Percentiles rank a stretch among this genome's conserved stretches.
phyloP scores from a whole-genome alignment of 2,329 filamentous ascomycete species.

The Aspergillus costaricaensis region DNA sequence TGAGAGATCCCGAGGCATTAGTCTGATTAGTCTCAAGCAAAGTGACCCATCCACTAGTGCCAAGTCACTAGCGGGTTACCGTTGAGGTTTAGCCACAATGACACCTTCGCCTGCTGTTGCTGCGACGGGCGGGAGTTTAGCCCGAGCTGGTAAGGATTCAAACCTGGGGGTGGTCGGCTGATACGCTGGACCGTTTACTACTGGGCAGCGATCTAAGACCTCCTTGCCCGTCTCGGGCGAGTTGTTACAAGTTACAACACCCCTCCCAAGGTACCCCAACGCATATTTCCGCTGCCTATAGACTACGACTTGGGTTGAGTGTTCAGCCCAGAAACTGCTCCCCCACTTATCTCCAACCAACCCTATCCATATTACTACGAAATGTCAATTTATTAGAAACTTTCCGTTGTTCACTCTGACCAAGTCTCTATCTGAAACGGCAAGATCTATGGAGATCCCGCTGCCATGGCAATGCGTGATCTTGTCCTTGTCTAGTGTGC shows the following conservation, averaged over 20 bases:
- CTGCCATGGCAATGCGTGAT: neutral
- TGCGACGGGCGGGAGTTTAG: slow-evolving; percentile 5
- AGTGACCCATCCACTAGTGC: neutral
- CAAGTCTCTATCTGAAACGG: neutral
- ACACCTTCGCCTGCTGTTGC: neutral
- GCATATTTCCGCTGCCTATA: neutral
- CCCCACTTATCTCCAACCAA: no score
- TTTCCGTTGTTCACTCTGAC: no score
- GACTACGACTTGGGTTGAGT: neutral
- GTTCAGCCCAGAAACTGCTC: no score
- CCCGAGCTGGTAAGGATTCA: slow-evolving; percentile 1
- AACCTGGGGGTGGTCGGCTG: neutral
- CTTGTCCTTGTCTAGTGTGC: no score
- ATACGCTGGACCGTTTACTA: neutral
- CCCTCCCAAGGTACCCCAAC: neutral
- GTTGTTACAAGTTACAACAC: no score
- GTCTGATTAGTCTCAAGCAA: neutral
- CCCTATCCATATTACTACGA: no score
- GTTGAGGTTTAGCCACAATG: neutral
- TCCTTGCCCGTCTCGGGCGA: no score
- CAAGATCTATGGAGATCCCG: neutral
- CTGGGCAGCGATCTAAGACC: no score
- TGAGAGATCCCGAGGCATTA: neutral
- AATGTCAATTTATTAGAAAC: no score
- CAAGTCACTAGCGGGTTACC: neutral